These are phyloP conservation scores for Rhizopogon vulgaris DNA, from an alignment of 768 basidiomycete species.

Conservation along the genomic window DNA sequence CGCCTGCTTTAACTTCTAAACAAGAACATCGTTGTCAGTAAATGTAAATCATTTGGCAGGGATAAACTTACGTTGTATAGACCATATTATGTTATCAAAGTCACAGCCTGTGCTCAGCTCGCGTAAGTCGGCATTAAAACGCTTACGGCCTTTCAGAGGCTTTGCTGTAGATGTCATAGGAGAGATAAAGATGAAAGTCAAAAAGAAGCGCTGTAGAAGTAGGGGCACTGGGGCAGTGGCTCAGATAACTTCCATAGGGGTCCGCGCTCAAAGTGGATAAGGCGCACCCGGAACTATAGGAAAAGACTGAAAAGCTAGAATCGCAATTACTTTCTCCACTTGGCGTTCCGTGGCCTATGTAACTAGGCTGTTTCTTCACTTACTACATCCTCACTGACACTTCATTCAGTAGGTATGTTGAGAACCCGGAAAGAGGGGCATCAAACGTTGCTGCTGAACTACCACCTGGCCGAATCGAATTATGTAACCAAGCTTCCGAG, in stretches of 20 bases:
- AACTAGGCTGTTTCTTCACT: too few relatives aligned
- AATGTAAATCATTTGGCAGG: background rate
- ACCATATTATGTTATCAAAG: slow-evolving; percentile 31
- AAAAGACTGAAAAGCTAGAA: too few relatives aligned
- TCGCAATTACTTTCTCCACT: too few relatives aligned
- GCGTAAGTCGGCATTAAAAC: slow-evolving; percentile 51
- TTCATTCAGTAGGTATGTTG: too few relatives aligned
- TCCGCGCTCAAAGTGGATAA: background rate
- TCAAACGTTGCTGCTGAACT: too few relatives aligned
- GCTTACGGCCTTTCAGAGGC: slow-evolving; percentile 47
- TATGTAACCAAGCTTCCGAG: too few relatives aligned
- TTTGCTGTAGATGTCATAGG: background rate
- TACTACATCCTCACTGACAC: too few relatives aligned
- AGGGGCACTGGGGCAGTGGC: too few relatives aligned
- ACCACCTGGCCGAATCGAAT: too few relatives aligned
- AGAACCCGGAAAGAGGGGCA: too few relatives aligned
- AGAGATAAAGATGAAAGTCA: background rate
- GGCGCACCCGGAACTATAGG: too few relatives aligned
- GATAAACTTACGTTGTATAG: slow-evolving; percentile 34
- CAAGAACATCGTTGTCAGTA: background rate
- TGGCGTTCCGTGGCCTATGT: too few relatives aligned
- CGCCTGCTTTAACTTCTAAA: slow-evolving; percentile 48
- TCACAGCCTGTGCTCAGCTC: slow-evolving; percentile 38
- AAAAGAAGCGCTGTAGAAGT: background rate
- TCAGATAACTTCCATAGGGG: background rate